Conservation (phyloP, 306 rosid species). For the Prunus padus region DNA sequence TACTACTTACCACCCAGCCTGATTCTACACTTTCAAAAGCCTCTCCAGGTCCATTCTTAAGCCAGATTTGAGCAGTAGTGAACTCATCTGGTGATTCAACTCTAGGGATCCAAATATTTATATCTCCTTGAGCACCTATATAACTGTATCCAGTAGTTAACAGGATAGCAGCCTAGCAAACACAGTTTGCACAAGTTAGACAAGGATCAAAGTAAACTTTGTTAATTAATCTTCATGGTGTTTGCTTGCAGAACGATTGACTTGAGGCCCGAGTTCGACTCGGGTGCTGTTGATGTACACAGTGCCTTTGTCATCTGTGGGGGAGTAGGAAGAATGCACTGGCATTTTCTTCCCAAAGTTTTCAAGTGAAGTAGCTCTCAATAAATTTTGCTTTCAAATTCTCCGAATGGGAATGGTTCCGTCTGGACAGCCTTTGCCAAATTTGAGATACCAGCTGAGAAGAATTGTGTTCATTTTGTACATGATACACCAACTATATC, state of each 20-base stretch:
- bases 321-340: background rate
- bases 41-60: constrained; percentile 32
- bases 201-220: background rate
- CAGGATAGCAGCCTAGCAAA: constrained; percentile 42
- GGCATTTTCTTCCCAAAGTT: constrained; percentile 44
- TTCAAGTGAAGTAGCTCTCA: constrained; percentile 37
- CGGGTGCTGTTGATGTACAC: constrained; percentile 3
- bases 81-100: constrained; percentile 45
- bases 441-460: constrained; percentile 22
- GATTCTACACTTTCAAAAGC: constrained; percentile 61
- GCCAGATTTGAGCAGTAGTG: constrained; percentile 63
- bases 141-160: constrained; percentile 41
- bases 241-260: constrained; percentile 49
- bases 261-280: background rate
- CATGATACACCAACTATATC: background rate
- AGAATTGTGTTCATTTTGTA: constrained; percentile 1
- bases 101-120: constrained; percentile 60
- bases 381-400: constrained; percentile 38
- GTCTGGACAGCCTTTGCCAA: constrained; percentile 68
- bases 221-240: background rate
- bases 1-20: constrained; percentile 55
- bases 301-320: constrained; percentile 3
- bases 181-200: background rate
- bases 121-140: constrained; percentile 57
- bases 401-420: constrained; percentile 69